These are phyloP conservation scores for Monilinia fructicola DNA, from an alignment of 2,329 filamentous ascomycete species.

Conservation along the genomic window DNA sequence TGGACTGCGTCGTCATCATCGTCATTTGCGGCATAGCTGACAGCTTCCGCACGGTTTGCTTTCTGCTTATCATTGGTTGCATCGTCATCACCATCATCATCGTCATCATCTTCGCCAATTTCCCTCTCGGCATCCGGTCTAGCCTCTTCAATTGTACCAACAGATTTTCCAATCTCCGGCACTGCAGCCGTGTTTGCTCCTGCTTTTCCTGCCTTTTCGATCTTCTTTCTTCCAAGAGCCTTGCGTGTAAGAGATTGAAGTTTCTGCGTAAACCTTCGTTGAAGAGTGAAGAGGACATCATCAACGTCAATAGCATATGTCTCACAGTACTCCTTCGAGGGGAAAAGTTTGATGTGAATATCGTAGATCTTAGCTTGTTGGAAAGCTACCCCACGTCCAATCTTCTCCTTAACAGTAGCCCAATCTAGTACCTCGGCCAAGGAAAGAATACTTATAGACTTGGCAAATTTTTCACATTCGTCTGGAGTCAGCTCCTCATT, in stretches of 20 bases:
- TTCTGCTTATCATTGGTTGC: conserved; percentile 72
- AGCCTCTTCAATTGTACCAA: conserved; percentile 55
- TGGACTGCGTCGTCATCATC: conserved; percentile 83
- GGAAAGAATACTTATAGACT: conserved; percentile 84
- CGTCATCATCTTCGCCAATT: conserved; percentile 54
- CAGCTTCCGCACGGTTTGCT: conserved; percentile 74
- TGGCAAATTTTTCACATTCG: conserved; percentile 78
- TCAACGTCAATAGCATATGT: conserved; percentile 79
- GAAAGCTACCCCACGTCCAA: conserved; percentile 68
- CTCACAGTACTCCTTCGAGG: conserved; percentile 75
- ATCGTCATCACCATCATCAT: conserved; percentile 65
- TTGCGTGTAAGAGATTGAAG: conserved; percentile 69
- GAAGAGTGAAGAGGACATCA: conserved; percentile 78
- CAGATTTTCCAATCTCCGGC: conserved; percentile 70
- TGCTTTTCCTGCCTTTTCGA: conserved; percentile 54
- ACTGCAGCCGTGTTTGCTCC: conserved; percentile 64
- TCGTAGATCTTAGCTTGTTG: conserved; percentile 80
- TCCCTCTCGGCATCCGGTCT: conserved; percentile 45
- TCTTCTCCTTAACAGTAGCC: conserved; percentile 74
- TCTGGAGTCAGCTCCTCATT: conserved; percentile 68
- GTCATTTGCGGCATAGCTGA: conserved; percentile 89
- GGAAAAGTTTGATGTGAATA: conserved; percentile 80
- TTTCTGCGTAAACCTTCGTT: conserved; percentile 72
- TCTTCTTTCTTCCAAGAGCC: conserved; percentile 82
- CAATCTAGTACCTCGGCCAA: conserved; percentile 82